Evolutionary conservation across 2,329 filamentous ascomycete species (phyloP).

Genomic region (Venturia effusa): DNA sequence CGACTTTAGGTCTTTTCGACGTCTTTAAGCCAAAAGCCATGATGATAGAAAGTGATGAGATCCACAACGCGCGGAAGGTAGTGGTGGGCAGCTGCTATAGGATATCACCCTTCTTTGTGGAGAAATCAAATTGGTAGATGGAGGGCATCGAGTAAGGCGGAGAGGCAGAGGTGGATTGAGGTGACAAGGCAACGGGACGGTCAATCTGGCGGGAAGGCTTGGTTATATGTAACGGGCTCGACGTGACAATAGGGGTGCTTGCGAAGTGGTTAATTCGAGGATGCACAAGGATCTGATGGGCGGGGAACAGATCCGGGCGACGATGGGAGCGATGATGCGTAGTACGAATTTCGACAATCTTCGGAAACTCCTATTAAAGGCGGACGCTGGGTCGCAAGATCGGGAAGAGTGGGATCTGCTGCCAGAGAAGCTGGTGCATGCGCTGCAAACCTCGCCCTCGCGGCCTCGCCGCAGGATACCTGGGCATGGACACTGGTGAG

Average conservation of each 20-base stretch:
- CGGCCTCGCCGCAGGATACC: neutral
- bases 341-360: neutral
- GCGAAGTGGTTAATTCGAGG: conserved; percentile 1
- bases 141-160: neutral
- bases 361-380: neutral
- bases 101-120: neutral
- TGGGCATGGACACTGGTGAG: neutral
- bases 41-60: neutral
- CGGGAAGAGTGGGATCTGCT: neutral
- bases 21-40: neutral
- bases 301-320: neutral
- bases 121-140: neutral
- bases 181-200: neutral
- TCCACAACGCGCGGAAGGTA: neutral
- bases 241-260: conserved; percentile 5
- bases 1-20: neutral
- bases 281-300: neutral
- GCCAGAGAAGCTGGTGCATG: neutral
- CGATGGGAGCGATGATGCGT: neutral
- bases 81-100: neutral
- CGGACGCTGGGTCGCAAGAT: neutral
- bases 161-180: no score
- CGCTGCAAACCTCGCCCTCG: neutral
- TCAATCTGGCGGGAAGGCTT: neutral
- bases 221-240: conserved; percentile 2